Conservation (phyloP, 2,329 filamentous ascomycete species). For the Aschersonia sp. region DNA sequence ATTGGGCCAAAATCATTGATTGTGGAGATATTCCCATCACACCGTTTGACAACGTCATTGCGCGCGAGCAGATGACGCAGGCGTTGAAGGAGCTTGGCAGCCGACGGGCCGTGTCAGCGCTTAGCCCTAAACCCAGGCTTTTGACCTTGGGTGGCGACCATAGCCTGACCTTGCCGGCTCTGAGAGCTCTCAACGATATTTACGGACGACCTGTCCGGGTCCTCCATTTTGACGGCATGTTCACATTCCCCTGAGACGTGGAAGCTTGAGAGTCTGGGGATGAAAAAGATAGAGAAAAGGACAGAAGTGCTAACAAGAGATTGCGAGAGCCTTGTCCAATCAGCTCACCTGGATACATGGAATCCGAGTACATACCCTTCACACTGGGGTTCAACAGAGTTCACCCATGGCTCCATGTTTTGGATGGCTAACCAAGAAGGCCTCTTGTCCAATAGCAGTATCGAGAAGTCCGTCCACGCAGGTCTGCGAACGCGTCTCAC, state of each 20-base stretch:
- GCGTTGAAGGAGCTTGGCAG: slow-evolving; percentile 56
- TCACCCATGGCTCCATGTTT: slow-evolving; percentile 87
- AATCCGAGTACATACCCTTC: slow-evolving; percentile 68
- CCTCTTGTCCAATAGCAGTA: slow-evolving; percentile 54
- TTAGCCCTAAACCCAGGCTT: slow-evolving; percentile 34
- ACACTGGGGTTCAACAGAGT: slow-evolving; percentile 51
- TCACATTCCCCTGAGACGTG: background rate
- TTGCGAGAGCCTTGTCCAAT: background rate
- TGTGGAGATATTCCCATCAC: slow-evolving; percentile 84
- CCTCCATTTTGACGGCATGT: slow-evolving; percentile 51
- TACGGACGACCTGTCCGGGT: slow-evolving; percentile 52
- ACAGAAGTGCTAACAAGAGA: background rate
- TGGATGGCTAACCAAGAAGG: slow-evolving; percentile 75
- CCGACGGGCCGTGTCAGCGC: slow-evolving; percentile 20
- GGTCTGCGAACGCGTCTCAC: slow-evolving; percentile 67
- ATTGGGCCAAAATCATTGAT: slow-evolving; percentile 70
- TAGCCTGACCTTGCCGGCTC: slow-evolving; percentile 52
- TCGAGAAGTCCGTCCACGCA: slow-evolving; percentile 65
- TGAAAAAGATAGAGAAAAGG: background rate
- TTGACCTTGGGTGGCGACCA: slow-evolving; percentile 64
- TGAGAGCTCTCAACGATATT: slow-evolving; percentile 48
- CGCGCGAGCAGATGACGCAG: slow-evolving; percentile 69
- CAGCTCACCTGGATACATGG: slow-evolving; percentile 67
- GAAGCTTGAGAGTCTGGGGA: background rate
- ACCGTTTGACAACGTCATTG: slow-evolving; percentile 73